A percentile compares a stretch with the other conserved stretches of the same genome.
Evolutionary conservation across 176 grass and related monocot genomes (phyloP).

Genomic region (Eleusine coracana): DNA sequence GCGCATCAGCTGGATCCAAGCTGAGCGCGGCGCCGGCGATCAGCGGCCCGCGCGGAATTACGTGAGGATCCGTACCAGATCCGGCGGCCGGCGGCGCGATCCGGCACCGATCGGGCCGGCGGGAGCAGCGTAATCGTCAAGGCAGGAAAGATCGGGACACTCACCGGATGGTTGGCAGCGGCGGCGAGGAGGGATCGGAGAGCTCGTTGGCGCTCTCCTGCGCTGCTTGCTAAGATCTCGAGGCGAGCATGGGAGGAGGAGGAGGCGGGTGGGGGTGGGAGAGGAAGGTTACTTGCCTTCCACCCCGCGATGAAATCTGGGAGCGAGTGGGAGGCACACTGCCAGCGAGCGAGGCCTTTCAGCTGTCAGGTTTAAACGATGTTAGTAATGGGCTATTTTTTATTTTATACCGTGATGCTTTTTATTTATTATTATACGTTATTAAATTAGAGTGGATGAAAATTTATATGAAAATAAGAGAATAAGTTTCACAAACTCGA

Average conservation of each 20-base stretch:
- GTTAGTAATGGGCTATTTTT: not conserved
- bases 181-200: conserved; percentile 34
- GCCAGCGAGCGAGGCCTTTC: not conserved
- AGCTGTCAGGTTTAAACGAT: not conserved
- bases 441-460: too few species aligned
- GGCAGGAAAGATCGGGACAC: conserved; percentile 11
- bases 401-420: not conserved
- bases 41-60: conserved; percentile 25
- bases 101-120: conserved; percentile 20
- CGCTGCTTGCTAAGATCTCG: conserved; percentile 53
- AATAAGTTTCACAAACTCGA: too few species aligned
- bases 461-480: too few species aligned
- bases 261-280: not conserved
- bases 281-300: conserved; percentile 43
- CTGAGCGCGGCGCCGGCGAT: conserved; percentile 39
- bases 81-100: conserved; percentile 26
- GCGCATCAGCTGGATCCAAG: conserved; percentile 43
- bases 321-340: conserved; percentile 27
- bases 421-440: too few species aligned
- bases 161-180: conserved; percentile 41
- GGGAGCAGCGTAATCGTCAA: not conserved
- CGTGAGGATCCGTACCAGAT: conserved; percentile 58
- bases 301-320: conserved; percentile 13
- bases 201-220: conserved; percentile 32
- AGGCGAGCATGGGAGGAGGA: conserved; percentile 35